Percentiles rank a stretch among this genome's conserved stretches.
phyloP scores from a whole-genome alignment of 2,329 filamentous ascomycete species.

The Arthrobotrys conoides region DNA sequence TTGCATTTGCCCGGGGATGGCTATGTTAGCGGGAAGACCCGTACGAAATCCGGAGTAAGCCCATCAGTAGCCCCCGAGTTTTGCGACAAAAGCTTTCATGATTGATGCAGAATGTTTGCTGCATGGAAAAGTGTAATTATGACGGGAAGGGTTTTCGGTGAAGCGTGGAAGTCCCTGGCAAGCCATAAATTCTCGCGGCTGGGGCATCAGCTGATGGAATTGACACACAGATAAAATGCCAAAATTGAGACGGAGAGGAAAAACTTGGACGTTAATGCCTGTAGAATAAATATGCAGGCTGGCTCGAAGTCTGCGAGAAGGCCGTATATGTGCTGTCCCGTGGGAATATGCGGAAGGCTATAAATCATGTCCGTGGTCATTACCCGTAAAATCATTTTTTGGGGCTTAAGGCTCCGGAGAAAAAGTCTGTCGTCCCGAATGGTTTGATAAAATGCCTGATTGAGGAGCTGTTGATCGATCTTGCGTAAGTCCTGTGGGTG shows the following conservation, averaged over 20 bases:
- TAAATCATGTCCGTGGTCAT: conserved; percentile 14
- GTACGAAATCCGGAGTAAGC: conserved; percentile 30
- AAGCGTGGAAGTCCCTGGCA: conserved; percentile 38
- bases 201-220: conserved; percentile 46
- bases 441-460: conserved; percentile 32
- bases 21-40: conserved; percentile 52
- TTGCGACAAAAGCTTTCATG: conserved; percentile 14
- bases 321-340: neutral
- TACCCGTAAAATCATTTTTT: conserved; percentile 21
- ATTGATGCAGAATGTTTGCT: conserved; percentile 38
- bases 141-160: conserved; percentile 1
- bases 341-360: conserved; percentile 20
- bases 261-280: conserved; percentile 24
- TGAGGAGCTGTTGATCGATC: conserved; percentile 49
- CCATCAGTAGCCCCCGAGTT: conserved; percentile 29
- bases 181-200: conserved; percentile 41
- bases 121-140: conserved; percentile 46
- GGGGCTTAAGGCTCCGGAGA: conserved; percentile 1
- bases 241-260: neutral
- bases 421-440: conserved; percentile 9
- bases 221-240: conserved; percentile 29
- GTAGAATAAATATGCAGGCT: conserved; percentile 20
- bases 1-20: conserved; percentile 40
- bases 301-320: conserved; percentile 5
- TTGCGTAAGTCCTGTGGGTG: conserved; percentile 37